These are phyloP conservation scores for Neoboletus subvelutipes DNA, from an alignment of 768 basidiomycete genomes.

Conservation along the genomic window DNA sequence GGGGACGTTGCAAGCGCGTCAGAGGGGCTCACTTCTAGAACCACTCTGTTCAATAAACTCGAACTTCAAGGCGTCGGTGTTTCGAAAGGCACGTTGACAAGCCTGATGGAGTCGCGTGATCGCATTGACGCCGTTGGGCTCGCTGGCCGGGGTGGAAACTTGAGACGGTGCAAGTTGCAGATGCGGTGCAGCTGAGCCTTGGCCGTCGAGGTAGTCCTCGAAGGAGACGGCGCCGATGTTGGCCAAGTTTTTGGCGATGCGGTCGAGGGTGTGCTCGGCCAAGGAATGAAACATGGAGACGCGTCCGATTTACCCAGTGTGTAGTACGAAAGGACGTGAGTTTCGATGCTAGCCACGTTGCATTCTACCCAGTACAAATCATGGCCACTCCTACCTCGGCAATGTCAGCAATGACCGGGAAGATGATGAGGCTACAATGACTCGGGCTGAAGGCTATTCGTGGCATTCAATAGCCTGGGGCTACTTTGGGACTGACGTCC, in stretches of 20 bases:
- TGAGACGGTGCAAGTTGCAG: not conserved
- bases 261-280: conserved; percentile 8
- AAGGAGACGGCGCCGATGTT: conserved; percentile 30
- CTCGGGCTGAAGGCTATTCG: not conserved
- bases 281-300: not conserved
- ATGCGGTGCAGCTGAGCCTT: not conserved
- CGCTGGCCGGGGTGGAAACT: not conserved
- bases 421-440: not conserved
- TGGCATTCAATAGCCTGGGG: not conserved
- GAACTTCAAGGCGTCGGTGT: conserved; percentile 41
- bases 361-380: no score
- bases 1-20: not conserved
- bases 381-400: no score
- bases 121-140: conserved; percentile 9
- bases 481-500: not conserved
- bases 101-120: conserved; percentile 42
- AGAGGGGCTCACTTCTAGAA: conserved; percentile 34
- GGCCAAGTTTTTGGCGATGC: conserved; percentile 27
- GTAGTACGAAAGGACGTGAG: not conserved
- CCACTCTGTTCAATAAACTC: conserved; percentile 46
- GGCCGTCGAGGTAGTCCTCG: conserved; percentile 25
- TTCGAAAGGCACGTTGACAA: conserved; percentile 44
- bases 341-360: not conserved
- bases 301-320: no score
- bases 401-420: not conserved